A percentile compares a stretch with the other conserved stretches of the same genome.
phyloP scores from a whole-genome alignment of 139 green algal genomes.

The Choricystis sp. region DNA sequence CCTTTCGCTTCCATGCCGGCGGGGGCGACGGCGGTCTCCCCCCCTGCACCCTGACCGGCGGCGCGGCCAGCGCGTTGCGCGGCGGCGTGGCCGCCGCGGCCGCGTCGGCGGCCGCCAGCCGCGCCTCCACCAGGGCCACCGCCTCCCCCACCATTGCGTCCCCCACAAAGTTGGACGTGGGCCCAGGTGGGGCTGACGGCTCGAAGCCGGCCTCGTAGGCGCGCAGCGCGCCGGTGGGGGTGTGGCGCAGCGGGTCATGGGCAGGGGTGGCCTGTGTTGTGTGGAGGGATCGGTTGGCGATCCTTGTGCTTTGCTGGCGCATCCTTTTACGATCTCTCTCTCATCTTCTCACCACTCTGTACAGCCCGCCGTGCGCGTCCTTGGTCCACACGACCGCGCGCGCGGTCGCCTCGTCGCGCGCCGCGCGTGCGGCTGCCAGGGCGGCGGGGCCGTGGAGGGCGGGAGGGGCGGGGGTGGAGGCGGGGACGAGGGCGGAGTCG shows the following conservation, averaged over 20 bases:
- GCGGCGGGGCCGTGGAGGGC: too few relatives aligned
- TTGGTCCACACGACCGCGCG: slow-evolving; percentile 58
- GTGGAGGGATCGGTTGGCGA: neutral
- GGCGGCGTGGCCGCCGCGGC: too few relatives aligned
- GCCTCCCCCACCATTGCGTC: slow-evolving; percentile 69
- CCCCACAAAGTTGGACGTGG: slow-evolving; percentile 73
- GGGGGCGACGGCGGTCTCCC: too few relatives aligned
- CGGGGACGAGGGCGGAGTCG: too few relatives aligned
- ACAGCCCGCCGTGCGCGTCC: slow-evolving; percentile 53
- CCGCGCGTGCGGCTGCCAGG: too few relatives aligned
- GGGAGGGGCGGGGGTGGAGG: too few relatives aligned
- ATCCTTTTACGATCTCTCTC: too few relatives aligned
- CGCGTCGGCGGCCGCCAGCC: slow-evolving; percentile 2
- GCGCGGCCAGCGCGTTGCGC: neutral
- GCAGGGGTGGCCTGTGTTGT: neutral
- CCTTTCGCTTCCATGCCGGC: too few relatives aligned
- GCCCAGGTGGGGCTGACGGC: slow-evolving; percentile 5
- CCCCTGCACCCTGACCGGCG: neutral
- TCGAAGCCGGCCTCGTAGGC: neutral
- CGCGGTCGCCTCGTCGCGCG: slow-evolving; percentile 26
- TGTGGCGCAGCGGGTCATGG: neutral
- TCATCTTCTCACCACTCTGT: too few relatives aligned
- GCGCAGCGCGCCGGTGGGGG: too few relatives aligned
- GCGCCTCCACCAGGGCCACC: slow-evolving; percentile 57
- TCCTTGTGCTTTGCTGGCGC: neutral